A percentile compares a stretch with the other conserved stretches of the same genome.
Conservation (phyloP, 345 rosid genomes). For the Turritis glabra region DNA sequence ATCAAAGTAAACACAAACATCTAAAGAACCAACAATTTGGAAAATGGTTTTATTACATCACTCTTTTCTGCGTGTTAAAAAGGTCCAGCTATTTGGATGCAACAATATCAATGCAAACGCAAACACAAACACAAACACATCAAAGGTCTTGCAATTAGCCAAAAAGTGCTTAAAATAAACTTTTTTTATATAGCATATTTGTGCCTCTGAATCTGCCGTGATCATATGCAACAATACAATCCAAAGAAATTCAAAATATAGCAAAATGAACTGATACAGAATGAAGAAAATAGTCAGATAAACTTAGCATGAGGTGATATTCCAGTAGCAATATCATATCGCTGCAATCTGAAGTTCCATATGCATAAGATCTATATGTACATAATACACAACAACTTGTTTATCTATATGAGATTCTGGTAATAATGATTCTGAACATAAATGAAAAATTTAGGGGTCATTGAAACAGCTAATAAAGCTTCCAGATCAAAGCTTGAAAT, state of each 20-base stretch:
- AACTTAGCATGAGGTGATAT: neutral
- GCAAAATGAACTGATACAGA: neutral
- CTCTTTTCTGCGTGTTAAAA: neutral
- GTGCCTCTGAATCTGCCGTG: neutral
- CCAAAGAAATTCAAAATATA: neutral
- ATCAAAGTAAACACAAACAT: constrained; percentile 9
- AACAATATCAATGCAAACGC: neutral
- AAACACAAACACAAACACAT: constrained; percentile 3
- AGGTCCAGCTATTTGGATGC: neutral
- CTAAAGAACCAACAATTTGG: neutral
- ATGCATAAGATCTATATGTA: neutral
- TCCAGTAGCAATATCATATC: neutral
- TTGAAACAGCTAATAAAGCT: neutral
- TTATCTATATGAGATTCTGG: neutral
- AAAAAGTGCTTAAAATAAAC: neutral
- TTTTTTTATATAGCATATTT: neutral
- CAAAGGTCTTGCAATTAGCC: neutral
- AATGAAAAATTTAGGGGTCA: neutral
- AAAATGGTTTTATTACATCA: neutral
- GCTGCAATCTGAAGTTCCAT: neutral
- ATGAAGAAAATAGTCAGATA: neutral
- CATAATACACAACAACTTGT: neutral
- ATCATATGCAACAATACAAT: neutral
- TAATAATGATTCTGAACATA: neutral
- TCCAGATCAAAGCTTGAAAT: neutral